Evolutionary conservation across 345 rosid species (phyloP).

Genomic region (Populus deltoides): DNA sequence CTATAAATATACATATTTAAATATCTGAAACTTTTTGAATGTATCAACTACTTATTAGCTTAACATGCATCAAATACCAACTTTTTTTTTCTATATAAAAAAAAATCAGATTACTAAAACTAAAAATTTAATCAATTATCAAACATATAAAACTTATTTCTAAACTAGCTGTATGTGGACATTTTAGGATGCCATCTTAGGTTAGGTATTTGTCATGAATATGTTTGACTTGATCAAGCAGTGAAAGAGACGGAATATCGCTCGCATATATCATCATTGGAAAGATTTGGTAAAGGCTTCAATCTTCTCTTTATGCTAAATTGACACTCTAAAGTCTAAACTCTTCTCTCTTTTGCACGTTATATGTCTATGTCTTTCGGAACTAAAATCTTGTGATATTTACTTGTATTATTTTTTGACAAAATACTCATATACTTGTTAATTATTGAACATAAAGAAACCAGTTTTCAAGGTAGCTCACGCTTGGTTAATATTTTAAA

Average conservation of each 20-base stretch:
- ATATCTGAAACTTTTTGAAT: no score
- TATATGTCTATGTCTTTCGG: background rate
- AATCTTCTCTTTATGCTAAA: background rate
- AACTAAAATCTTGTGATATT: background rate
- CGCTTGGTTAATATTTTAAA: no score
- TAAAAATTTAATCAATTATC: no score
- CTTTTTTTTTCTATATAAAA: no score
- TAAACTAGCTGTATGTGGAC: no score
- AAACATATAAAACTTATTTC: no score
- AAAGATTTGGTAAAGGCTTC: constrained; percentile 72
- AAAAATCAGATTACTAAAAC: no score
- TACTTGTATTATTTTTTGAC: background rate
- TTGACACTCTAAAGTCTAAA: background rate
- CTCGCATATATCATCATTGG: constrained; percentile 90
- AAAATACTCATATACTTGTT: no score
- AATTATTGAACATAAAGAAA: no score
- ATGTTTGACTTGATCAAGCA: constrained; percentile 82
- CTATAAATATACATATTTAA: no score
- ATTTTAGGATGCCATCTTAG: constrained; percentile 7
- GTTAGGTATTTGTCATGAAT: constrained; percentile 99
- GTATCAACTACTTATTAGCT: no score
- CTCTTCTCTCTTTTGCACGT: background rate
- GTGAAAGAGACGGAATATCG: constrained; percentile 80
- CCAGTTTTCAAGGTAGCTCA: background rate
- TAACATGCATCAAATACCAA: no score